Evolutionary conservation across 2,329 filamentous ascomycete species (phyloP), one percentile per base, ranked within the genome.

Genomic region (Aspergillus texensis): DNA sequence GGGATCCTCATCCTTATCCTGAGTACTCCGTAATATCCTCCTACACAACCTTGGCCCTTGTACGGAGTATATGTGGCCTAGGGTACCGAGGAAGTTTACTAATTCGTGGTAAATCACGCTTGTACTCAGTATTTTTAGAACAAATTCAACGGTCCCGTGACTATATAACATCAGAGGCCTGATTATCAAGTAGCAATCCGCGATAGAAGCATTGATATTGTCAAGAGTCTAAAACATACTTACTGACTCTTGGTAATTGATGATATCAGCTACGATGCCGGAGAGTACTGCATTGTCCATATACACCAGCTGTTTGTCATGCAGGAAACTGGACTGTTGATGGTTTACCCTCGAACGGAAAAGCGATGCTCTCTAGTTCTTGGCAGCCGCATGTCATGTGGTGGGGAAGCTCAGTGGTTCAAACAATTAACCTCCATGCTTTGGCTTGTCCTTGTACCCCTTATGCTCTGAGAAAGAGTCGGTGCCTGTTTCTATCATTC

Each of bases 351-450:
- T 41, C 45, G 28, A 36, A 45, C 30, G n/a, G 50, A 26, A 54
- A 54, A 59, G 16, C 41, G 50, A 58, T 11, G 34, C 30, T 46
- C 24, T 36, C 52, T 16, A 32, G 43, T 60, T 52, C 65, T 63
- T 61, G 66, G 65, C 66, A 56, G 57, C 56, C 61, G 62, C 60
- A 60, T 66, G 66, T 67, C 66, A 68, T 68, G 66, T 68, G 66
- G 65, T 61, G 66, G 65, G 66, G 67, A 65, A 67, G 65, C 65
- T 66, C 46, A 57, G 43, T 26, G 12, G 45, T 57, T 36, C 50
- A 55, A 54, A 54, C 30, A 55, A 26, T 36, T 43, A 54, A 50
- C 30, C 46, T 30, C 16, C 21, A 28, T 41, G 28, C 32, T 45
- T 54, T n/a, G 8, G 16, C 16, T 30, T 21, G 19, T n/a, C 12